Percentiles rank a stretch among this genome's conserved stretches.
Evolutionary conservation across 2,329 filamentous ascomycete species (phyloP).

Genomic region (Alternaria brassicicola): DNA sequence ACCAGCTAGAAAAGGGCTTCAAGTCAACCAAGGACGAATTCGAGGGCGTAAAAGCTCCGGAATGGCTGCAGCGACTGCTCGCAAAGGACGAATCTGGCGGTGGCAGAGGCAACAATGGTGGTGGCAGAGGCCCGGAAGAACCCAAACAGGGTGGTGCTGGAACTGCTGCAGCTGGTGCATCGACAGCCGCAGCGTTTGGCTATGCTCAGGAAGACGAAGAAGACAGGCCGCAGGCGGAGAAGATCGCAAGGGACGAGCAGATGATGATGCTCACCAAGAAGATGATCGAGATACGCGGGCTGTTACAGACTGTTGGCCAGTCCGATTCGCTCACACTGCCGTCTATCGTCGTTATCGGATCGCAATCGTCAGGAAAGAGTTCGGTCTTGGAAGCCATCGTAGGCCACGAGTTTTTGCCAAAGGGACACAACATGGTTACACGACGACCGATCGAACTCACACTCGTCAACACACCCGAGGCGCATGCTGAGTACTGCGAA

Average conservation of each 20-base stretch:
- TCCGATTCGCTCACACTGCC: conserved; percentile 86
- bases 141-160: conserved; percentile 62
- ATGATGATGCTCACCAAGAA: conserved; percentile 99
- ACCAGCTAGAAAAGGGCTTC: conserved; percentile 82
- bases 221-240: conserved; percentile 67
- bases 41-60: conserved; percentile 70
- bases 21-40: conserved; percentile 80
- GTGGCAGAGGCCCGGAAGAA: conserved; percentile 51
- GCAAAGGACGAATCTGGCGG: conserved; percentile 48
- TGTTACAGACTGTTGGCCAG: conserved; percentile 90
- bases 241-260: conserved; percentile 85
- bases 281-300: conserved; percentile 98
- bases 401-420: conserved; percentile 95
- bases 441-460: conserved; percentile 94
- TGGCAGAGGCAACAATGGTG: conserved; percentile 46
- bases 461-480: conserved; percentile 89
- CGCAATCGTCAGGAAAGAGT: conserved; percentile 97
- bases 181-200: conserved; percentile 78
- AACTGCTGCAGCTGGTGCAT: conserved; percentile 69
- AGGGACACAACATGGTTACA: conserved; percentile 99
- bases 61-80: conserved; percentile 80
- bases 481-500: conserved; percentile 88
- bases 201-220: conserved; percentile 73
- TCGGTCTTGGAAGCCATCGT: conserved; percentile 97
- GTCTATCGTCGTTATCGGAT: conserved; percentile 98